These are phyloP conservation scores for Bothriochloa decipiens DNA, from an alignment of 176 grass and related monocot genomes.

Conservation along the genomic window DNA sequence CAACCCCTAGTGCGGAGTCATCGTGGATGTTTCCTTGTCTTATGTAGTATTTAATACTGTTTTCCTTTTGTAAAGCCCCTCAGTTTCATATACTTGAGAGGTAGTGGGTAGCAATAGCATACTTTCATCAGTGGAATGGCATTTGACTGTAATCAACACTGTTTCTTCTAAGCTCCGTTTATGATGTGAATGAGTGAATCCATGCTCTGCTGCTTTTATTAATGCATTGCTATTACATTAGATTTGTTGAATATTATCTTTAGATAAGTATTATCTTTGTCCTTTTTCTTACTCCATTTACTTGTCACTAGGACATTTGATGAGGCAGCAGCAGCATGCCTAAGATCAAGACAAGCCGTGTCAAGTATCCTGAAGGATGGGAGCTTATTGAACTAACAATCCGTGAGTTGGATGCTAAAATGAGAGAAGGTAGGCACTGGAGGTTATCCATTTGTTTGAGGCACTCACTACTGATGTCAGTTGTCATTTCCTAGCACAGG, in stretches of 20 bases:
- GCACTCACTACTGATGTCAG: background rate
- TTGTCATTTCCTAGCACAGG: background rate
- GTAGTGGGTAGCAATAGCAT: background rate
- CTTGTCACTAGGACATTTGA: background rate
- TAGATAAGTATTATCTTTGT: background rate
- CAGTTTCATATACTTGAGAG: background rate
- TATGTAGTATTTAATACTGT: background rate
- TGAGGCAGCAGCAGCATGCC: conserved; percentile 58
- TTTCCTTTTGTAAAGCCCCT: background rate
- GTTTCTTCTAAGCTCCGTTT: background rate
- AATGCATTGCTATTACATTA: background rate
- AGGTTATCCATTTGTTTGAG: background rate
- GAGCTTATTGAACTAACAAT: conserved; percentile 86
- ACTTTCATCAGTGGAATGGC: background rate
- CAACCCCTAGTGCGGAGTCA: no score
- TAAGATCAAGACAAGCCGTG: conserved; percentile 85
- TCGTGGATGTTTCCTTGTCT: background rate
- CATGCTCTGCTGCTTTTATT: no score
- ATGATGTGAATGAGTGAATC: background rate
- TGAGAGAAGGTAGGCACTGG: conserved; percentile 70
- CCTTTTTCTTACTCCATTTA: background rate
- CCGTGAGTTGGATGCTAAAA: conserved; percentile 84
- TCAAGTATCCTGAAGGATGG: conserved; percentile 92
- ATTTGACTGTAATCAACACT: background rate
- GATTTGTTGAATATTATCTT: background rate